Evolutionary conservation across 2,329 filamentous ascomycete species (phyloP).

Genomic region (Colletotrichum sp.): DNA sequence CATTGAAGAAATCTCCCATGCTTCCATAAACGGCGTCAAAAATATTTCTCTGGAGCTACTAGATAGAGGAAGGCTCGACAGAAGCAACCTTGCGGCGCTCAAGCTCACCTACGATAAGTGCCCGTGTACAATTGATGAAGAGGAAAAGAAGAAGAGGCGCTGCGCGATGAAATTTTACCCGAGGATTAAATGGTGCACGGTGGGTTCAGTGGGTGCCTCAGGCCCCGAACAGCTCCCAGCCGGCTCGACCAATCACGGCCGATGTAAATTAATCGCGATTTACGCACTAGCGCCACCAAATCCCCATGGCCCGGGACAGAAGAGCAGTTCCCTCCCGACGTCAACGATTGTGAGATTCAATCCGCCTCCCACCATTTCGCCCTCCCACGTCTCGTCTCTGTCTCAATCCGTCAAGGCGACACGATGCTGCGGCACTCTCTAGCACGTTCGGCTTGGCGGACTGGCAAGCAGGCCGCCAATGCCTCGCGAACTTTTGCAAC

Average conservation of each 20-base stretch:
- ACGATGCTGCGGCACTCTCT: slow-evolving; percentile 74
- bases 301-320: slow-evolving; percentile 32
- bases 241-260: slow-evolving; percentile 43
- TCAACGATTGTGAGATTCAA: slow-evolving; percentile 44
- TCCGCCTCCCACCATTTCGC: slow-evolving; percentile 31
- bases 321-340: slow-evolving; percentile 42
- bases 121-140: slow-evolving; percentile 67
- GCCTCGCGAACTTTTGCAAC: slow-evolving; percentile 82
- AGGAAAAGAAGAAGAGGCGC: slow-evolving; percentile 43
- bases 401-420: slow-evolving; percentile 60
- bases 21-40: slow-evolving; percentile 74
- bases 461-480: slow-evolving; percentile 61
- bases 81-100: slow-evolving; percentile 49
- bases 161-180: slow-evolving; percentile 18
- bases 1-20: slow-evolving; percentile 69
- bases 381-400: slow-evolving; percentile 38
- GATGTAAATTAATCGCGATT: slow-evolving; percentile 49
- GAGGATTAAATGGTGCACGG: slow-evolving; percentile 2
- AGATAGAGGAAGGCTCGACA: slow-evolving; percentile 76
- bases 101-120: slow-evolving; percentile 78
- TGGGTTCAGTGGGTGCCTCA: slow-evolving; percentile 34
- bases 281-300: slow-evolving; percentile 42
- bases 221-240: slow-evolving; percentile 31
- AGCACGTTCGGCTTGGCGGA: slow-evolving; percentile 72
- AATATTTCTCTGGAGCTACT: slow-evolving; percentile 65